These are phyloP conservation scores for Leccinum variabile DNA, from an alignment of 1,284 basidiomycete species.

Conservation along the genomic window DNA sequence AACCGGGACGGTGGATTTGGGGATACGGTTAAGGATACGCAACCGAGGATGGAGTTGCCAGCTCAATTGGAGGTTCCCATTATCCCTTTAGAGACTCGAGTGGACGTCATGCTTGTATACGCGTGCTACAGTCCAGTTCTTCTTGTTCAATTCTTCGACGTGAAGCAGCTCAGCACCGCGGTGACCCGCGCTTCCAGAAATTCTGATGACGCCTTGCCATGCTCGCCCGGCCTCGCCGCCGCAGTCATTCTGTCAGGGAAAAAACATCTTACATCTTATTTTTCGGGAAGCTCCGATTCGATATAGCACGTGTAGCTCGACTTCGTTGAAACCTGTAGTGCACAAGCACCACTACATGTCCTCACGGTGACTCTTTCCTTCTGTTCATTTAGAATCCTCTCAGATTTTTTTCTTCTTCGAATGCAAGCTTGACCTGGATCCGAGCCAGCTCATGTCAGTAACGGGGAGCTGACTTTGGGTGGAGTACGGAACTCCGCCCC, in stretches of 20 bases:
- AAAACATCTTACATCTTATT: neutral
- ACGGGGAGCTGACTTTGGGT: neutral
- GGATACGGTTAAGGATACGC: neutral
- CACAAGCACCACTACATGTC: neutral
- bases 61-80: neutral
- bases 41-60: neutral
- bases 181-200: neutral
- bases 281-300: neutral
- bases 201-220: neutral
- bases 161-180: neutral
- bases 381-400: constrained; percentile 11
- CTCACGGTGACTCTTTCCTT: neutral
- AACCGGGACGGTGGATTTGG: neutral
- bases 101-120: neutral
- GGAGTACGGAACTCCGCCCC: neutral
- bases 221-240: neutral
- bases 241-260: too few relatives aligned
- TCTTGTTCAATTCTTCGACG: neutral
- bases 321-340: neutral
- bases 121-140: neutral
- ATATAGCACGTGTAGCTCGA: neutral
- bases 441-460: constrained; percentile 1
- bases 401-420: constrained; percentile 29
- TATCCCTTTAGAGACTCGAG: neutral
- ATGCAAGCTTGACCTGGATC: constrained; percentile 28